Evolutionary conservation across 1,139 yeast species (phyloP), one percentile per base, ranked within the genome.

Genomic region (Meyerozyma sp.): DNA sequence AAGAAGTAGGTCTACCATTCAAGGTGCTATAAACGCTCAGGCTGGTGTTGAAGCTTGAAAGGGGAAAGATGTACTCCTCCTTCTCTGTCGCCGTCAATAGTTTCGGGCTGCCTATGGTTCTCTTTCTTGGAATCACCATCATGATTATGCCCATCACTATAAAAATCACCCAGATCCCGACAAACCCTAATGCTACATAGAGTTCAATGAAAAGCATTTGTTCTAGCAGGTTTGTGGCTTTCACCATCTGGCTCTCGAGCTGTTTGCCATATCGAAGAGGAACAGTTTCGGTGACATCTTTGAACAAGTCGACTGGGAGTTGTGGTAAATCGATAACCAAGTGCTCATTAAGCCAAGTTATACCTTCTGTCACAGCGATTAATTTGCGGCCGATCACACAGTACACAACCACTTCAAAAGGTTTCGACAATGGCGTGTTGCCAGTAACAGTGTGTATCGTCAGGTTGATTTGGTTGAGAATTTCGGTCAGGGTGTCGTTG

Each of bases 361-460:
- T 61, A 0, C 95, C 98, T 21, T 73, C 58, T 51, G 86, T 86
- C 0, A 90, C 66, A 29, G 74, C 71, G 4, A 71, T 69, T 6
- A 91, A 60, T 57, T 91, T 93, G 44, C 83, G 70, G 11, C 90
- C 94, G 36, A 93, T 68, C 1, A 87, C 79, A 64, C 98, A 93
- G 41, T 82, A 81, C 5, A 90, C 85, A 1, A 90, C 80, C 0
- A 81, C 66, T 30, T 65, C 75, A 53, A 91, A 71, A 0, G 95
- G 86, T 1, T 58, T 57, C 39, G 81, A 77, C 13, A 93, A 67
- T 0, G 87, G 78, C 0, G 98, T 88, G 4, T 71, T 73, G 3
- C 81, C 79, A 62, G 93, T 90, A 0, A 82, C 73, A 3, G 55
- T 49, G 39, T 54, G 48, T 9, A 93, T 62, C 0, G 80, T 81